Evolutionary conservation across 1,284 basidiomycete genomes (phyloP), one percentile per base, ranked within the genome.

Genomic region (Ganoderma multipileum): DNA sequence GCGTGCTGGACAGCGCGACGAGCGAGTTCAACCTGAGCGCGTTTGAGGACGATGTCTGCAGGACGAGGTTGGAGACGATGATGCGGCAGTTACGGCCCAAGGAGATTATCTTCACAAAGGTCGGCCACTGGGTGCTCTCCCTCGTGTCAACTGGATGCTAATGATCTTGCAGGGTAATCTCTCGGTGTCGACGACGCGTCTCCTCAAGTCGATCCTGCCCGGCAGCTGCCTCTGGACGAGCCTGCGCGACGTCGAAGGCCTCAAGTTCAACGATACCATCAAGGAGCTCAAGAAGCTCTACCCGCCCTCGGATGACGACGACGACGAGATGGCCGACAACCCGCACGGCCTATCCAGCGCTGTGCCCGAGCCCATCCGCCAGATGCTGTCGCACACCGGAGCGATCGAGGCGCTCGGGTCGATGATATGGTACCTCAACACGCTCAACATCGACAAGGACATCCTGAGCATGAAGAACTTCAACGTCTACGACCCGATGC

Each of bases 401-500:
- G 91, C 95, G 0, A 92, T 97, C 69, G 91, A 94, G 75, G 92
- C 96, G 0, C 82, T 98, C 5, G 96, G 96, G 1, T 89, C 90
- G 9, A 94, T 97, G 93, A 89, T 96, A 52, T 98, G 95, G 93
- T 91, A 68, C 52, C 87, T 98, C 20, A 90, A 92, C 57, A 93
- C 95, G 67, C 87, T 98, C 59, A 98, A 98, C 76, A 95, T 98
- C 70, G 96, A 96, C 82, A 94, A 95, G 77, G 95, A 98, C 74
- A 89, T 98, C 65, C 79, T 98, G 72, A 94, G 90, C 67, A 96
- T 97, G 90, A 93, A 90, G 81, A 98, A 98, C 78, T 98, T 98
- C 86, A 97, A 98, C 76, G 86, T 98, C 55, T 98, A 98, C 77
- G 96, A 98, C 80, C 96, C 97, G 0, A 95, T 98, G 88, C 92